Percentiles rank a stretch among this genome's conserved stretches.
Conservation (phyloP, 495 filamentous ascomycete genomes). For the Penicillium egyptiacum region DNA sequence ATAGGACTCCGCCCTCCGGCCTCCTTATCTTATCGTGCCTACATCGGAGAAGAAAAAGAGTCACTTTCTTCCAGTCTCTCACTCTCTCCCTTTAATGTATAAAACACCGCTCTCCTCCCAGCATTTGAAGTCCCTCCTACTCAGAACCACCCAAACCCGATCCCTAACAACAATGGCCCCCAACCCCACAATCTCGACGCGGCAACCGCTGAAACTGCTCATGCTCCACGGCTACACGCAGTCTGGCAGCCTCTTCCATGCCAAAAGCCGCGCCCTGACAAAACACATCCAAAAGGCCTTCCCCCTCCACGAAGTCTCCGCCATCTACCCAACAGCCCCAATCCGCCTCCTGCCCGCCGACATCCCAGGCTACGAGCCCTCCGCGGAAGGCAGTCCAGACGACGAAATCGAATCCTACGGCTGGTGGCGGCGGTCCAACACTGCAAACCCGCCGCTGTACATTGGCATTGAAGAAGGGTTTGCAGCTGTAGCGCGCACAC, state of each 20-base stretch:
- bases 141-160: neutral
- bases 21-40: neutral
- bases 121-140: neutral
- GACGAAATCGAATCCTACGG: constrained; percentile 64
- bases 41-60: constrained; percentile 6
- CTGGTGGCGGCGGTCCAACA: constrained; percentile 75
- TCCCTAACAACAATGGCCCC: constrained; percentile 21
- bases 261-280: constrained; percentile 83
- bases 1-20: too few relatives aligned
- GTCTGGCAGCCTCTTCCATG: constrained; percentile 80
- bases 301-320: constrained; percentile 51
- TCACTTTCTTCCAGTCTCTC: neutral
- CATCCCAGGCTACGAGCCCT: constrained; percentile 63
- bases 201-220: constrained; percentile 53
- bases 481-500: constrained; percentile 52
- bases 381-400: constrained; percentile 35
- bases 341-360: constrained; percentile 62
- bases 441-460: constrained; percentile 55
- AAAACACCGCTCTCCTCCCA: neutral
- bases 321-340: constrained; percentile 55
- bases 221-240: constrained; percentile 80
- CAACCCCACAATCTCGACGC: constrained; percentile 16
- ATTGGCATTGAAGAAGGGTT: constrained; percentile 66
- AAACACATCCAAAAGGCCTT: constrained; percentile 78
- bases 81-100: neutral